These are phyloP conservation scores for Brassica rapa DNA, from an alignment of 345 rosid species.

Conservation along the genomic window DNA sequence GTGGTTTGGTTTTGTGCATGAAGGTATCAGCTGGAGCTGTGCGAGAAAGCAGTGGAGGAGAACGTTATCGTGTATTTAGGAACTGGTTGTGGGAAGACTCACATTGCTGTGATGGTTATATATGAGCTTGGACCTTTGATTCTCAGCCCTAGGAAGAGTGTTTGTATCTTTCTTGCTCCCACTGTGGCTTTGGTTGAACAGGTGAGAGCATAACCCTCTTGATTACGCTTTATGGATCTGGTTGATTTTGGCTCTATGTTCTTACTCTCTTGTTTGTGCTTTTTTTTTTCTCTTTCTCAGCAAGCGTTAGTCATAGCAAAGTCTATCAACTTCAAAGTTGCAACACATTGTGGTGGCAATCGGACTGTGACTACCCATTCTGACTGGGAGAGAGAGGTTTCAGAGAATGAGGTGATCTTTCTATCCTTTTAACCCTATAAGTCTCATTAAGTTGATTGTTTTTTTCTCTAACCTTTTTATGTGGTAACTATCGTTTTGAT, in stretches of 20 bases:
- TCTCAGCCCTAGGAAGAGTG: conserved; percentile 59
- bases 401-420: conserved; percentile 64
- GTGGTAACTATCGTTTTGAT: conserved; percentile 2
- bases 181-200: conserved; percentile 86
- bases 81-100: conserved; percentile 97
- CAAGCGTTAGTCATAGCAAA: conserved; percentile 86
- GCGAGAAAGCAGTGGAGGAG: conserved; percentile 78
- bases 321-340: conserved; percentile 72
- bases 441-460: conserved; percentile 7
- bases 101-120: conserved; percentile 86
- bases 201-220: conserved; percentile 41
- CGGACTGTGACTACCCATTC: conserved; percentile 49
- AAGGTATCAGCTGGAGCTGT: conserved; percentile 90
- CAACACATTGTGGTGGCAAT: conserved; percentile 59
- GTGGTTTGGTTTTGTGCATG: conserved; percentile 8
- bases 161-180: conserved; percentile 89
- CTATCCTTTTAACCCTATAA: not conserved
- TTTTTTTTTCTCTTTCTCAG: conserved; percentile 45
- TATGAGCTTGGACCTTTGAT: conserved; percentile 69
- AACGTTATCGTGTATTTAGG: conserved; percentile 78
- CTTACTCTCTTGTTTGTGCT: conserved; percentile 22
- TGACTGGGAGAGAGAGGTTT: conserved; percentile 80
- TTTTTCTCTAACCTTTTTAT: not conserved
- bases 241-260: conserved; percentile 4
- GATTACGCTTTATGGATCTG: conserved; percentile 14